A percentile compares a stretch with the other conserved stretches of the same genome.
These are phyloP conservation scores for Lachancea dasiensis DNA, from an alignment of 805 yeast genomes.

Conservation along the genomic window DNA sequence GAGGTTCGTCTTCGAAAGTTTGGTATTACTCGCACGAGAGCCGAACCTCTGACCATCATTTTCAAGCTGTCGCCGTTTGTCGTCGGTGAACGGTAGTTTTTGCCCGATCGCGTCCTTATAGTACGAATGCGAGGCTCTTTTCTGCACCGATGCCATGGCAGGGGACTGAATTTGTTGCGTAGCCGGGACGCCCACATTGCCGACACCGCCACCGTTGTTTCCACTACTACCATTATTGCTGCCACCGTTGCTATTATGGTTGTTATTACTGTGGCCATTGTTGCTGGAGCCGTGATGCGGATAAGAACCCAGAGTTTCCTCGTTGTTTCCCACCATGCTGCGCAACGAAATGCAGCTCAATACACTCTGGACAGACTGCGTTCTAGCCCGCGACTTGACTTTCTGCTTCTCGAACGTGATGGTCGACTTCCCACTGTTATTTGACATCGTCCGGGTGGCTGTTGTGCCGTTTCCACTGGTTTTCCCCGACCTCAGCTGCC, in stretches of 20 bases:
- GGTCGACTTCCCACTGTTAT: slow-evolving; percentile 15
- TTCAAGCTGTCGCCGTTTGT: slow-evolving; percentile 14
- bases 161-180: slow-evolving; percentile 39
- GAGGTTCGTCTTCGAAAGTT: no score
- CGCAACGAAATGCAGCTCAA: slow-evolving; percentile 54
- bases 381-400: slow-evolving; percentile 49
- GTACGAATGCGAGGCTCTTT: slow-evolving; percentile 8
- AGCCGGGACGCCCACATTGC: slow-evolving; percentile 20
- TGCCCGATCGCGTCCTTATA: slow-evolving; percentile 26
- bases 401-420: slow-evolving; percentile 46
- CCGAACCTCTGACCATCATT: not conserved
- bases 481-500: slow-evolving; percentile 9
- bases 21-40: slow-evolving; percentile 1
- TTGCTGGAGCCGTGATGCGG: slow-evolving; percentile 9
- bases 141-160: slow-evolving; percentile 31
- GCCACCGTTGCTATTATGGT: not conserved
- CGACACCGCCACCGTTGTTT: slow-evolving; percentile 8
- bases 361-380: slow-evolving; percentile 38
- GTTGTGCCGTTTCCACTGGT: slow-evolving; percentile 9
- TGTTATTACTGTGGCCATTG: slow-evolving; percentile 10
- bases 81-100: slow-evolving; percentile 34
- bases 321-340: slow-evolving; percentile 58
- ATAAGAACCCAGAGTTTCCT: slow-evolving; percentile 38
- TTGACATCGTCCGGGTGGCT: slow-evolving; percentile 8
- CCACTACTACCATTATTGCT: not conserved